These are phyloP conservation scores for Volvox carteri DNA, from an alignment of 163 green algal genomes.

Conservation along the genomic window DNA sequence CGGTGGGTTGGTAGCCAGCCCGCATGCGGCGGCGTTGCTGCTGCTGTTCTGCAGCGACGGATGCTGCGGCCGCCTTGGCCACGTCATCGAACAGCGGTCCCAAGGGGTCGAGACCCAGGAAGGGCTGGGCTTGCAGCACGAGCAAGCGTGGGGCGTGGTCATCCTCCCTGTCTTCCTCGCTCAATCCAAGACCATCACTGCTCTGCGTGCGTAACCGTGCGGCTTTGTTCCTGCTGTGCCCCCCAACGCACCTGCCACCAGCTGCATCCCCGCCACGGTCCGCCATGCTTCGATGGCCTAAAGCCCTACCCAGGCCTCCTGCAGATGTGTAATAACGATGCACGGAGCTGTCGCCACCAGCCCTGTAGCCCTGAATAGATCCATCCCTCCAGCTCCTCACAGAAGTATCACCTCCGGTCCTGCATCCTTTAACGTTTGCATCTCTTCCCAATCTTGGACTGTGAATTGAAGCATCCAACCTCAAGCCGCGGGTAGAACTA, in stretches of 20 bases:
- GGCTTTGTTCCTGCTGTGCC: no score
- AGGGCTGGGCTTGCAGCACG: conserved; percentile 9
- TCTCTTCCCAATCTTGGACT: no score
- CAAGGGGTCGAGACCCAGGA: conserved; percentile 7
- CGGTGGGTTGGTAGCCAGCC: not conserved
- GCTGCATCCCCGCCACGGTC: not conserved
- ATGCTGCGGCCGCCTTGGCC: not conserved
- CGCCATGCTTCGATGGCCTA: not conserved
- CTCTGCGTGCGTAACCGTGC: not conserved
- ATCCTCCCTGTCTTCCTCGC: not conserved
- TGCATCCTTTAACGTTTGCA: no score
- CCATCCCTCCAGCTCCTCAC: no score
- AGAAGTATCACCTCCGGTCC: no score
- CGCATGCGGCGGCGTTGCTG: not conserved
- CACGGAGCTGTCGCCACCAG: not conserved
- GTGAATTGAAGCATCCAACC: no score
- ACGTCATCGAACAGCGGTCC: not conserved
- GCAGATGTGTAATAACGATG: no score
- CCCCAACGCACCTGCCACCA: not conserved
- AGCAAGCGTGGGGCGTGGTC: not conserved
- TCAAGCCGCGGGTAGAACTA: not conserved
- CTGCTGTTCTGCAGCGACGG: not conserved
- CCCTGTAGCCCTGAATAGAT: no score
- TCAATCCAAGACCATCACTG: not conserved
- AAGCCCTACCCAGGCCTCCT: no score